phyloP scores from a whole-genome alignment of 208 protist genomes.

The Leishmania aethiopica region DNA sequence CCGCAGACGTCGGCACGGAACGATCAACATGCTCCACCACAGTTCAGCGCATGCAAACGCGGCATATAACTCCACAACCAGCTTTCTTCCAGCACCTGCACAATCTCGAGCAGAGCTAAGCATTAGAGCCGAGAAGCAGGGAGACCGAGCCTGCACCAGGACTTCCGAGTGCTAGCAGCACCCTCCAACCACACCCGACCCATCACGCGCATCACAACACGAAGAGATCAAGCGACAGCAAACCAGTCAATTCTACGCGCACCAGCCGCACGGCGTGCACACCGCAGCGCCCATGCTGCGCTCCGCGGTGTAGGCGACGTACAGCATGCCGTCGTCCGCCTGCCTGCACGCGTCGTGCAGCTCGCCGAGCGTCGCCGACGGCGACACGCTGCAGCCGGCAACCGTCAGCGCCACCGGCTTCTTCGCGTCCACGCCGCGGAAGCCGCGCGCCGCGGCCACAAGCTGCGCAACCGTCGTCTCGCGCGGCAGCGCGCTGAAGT shows the following conservation, averaged over 20 bases:
- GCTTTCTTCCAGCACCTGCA: no score
- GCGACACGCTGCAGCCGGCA: constrained; percentile 25
- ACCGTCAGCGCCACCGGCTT: constrained; percentile 33
- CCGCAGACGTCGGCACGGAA: no score
- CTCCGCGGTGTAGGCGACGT: constrained; percentile 34
- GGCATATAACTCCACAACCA: no score
- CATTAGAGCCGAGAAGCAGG: no score
- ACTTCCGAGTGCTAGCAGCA: no score
- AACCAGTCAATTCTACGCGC: background rate
- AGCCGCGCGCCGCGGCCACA: constrained; percentile 22
- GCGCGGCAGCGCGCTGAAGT: constrained; percentile 35
- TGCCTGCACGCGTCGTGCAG: constrained; percentile 37
- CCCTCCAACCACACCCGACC: no score
- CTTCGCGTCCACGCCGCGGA: constrained; percentile 14
- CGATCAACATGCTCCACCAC: no score
- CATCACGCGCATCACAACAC: no score
- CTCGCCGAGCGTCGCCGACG: constrained; percentile 31
- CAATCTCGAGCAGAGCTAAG: fast-evolving
- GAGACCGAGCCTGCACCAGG: no score
- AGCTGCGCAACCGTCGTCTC: constrained; percentile 35
- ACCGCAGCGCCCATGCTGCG: background rate
- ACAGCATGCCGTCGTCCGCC: constrained; percentile 42
- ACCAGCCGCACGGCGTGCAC: constrained; percentile 1
- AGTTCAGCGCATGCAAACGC: no score
- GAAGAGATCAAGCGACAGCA: no score